Evolutionary conservation across 768 basidiomycete genomes (phyloP), one percentile per base, ranked within the genome.

Genomic region (Amanita rubescens): DNA sequence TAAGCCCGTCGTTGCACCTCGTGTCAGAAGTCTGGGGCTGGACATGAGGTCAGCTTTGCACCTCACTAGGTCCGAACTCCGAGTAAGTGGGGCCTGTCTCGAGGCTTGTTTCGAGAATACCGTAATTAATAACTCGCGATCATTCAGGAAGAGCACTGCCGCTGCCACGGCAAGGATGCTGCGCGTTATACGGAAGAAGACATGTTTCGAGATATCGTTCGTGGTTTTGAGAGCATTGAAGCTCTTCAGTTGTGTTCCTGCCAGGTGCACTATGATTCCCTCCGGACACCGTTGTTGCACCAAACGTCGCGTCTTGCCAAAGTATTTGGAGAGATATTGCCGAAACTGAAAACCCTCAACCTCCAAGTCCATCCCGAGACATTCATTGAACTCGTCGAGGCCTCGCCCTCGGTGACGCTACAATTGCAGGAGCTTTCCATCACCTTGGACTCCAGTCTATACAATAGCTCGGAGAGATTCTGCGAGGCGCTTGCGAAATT

Each of bases 281-380:
- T 50, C 22, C 35, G 35, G 37, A 39, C 49, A 2, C 37, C 49
- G 2, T 17, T 50, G 20, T 39, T 50, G 38, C 34, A 35, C 2
- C 37, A 39, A 25, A 50, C 49, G 11, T 39, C 49, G 20, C 37
- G 49, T 20, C 49, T 50, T 27, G 49, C 17, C 34, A 50, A 50
- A 9, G 37, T 17, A 5, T 50, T 50, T 15, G 37, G n/a, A n/a
- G 37, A 39, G n/a, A 19, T 50, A 14, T 27, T 50, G 25, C 49
- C 49, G 15, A 50, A 50, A 24, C 20, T 50, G 20, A 50, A 17
- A 12, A 19, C 39, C 8, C 49, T 50, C 25, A 50, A 50, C 24
- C 49, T 50, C 15, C 49, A 50, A 30, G 24, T 50, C 37, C 49
- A 50, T 14, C 49, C 49, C n/a, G 49, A 50, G 49, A 50, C 49